Conservation (phyloP, 2,329 filamentous ascomycete species). For the Botryosphaeria dothidea region DNA sequence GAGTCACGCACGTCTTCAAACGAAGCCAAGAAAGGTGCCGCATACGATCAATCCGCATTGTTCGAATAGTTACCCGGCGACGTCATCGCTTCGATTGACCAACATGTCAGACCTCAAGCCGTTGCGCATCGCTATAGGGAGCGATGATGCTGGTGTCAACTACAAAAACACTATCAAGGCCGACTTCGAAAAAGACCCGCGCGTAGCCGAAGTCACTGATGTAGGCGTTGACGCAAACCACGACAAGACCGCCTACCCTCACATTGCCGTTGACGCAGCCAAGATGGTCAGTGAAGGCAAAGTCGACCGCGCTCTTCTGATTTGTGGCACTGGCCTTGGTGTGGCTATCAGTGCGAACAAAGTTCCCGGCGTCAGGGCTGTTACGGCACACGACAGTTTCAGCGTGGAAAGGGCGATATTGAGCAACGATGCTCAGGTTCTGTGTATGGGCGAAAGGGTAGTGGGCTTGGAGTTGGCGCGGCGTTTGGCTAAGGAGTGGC, state of each 20-base stretch:
- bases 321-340: constrained; percentile 84
- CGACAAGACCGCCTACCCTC: constrained; percentile 82
- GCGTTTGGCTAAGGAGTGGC: constrained; percentile 76
- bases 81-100: constrained; percentile 5
- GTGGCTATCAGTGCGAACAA: constrained; percentile 91
- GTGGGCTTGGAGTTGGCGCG: constrained; percentile 79
- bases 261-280: constrained; percentile 73
- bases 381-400: constrained; percentile 86
- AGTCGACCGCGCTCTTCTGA: constrained; percentile 75
- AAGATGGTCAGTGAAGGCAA: constrained; percentile 62
- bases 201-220: constrained; percentile 69
- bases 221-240: constrained; percentile 66
- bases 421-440: constrained; percentile 83
- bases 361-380: constrained; percentile 79
- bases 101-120: constrained; percentile 22
- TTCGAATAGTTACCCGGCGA: constrained; percentile 8
- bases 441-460: constrained; percentile 84
- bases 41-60: constrained; percentile 28
- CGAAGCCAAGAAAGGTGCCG: constrained; percentile 18
- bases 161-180: constrained; percentile 80
- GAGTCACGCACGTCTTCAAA: constrained; percentile 3
- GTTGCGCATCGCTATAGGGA: constrained; percentile 63
- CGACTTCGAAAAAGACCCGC: constrained; percentile 67
- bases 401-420: constrained; percentile 77
- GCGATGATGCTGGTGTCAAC: constrained; percentile 70